Base-by-base conservation (phyloP, 148 eudicot species). In the Cornus kousa region DNA sequence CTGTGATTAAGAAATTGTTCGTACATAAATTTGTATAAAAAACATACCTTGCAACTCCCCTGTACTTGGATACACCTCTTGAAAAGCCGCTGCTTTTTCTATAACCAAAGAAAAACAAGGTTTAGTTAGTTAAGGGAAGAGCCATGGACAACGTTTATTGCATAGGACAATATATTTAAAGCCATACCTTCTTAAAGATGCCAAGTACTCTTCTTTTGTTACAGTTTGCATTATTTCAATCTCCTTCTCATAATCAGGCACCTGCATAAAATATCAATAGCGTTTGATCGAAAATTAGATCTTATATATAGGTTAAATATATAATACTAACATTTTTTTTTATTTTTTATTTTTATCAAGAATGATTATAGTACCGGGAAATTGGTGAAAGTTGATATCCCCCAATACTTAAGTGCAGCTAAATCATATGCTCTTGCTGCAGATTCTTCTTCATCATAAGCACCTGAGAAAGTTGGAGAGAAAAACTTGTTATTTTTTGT, bases 331-430 rank as follows among this genome's bases (percentile, higher is more conserved):
- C 13, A 31, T 28, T 28, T 28, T 28, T 28, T 28, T 7, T 16
- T 70, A 7, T 77, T 24, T 35, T 35, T 35, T 35, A 0, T 12
- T 57, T 53, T 10, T n/a, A 74, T 66, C 32, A 74, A n/a, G 32
- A 73, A 43, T 77, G 74, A 81, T 59, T 68, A 71, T 8, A 66
- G 35, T 87, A 88, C 91, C 67, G 88, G 88, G 48, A 90, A 90
- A 66, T 90, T 90, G 67, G 87, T 90, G 70, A 80, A 84, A 71
- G 89, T 88, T 31, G 91, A 84, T 65, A 88, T 79, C 12, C 93
- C 93, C 93, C 93, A 90, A 72, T 90, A 90, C 81, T 86, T 90
- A 2, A 90, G 78, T 40, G 93, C 91, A 69, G 91, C 91, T 62
- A 88, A 83, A 80, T 88, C 91, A 82, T 88, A 88, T 72, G 93